Percentiles rank a stretch among this genome's conserved stretches.
Conservation (phyloP, 768 basidiomycete genomes). For the Agrocybe chaxingu region DNA sequence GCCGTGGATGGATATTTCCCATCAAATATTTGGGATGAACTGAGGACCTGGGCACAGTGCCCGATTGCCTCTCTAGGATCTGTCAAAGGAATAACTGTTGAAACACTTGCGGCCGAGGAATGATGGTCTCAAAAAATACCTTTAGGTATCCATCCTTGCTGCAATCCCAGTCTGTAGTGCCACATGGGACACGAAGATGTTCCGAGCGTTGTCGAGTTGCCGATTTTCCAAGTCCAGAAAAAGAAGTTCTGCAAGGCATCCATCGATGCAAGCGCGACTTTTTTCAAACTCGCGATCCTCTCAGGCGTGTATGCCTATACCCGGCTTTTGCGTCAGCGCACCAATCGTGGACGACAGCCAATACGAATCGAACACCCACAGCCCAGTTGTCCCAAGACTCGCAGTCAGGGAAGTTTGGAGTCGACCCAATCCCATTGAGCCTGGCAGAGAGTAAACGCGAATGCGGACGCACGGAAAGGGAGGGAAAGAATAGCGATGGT, state of each 20-base stretch:
- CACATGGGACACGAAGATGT: constrained; percentile 75
- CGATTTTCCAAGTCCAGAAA: constrained; percentile 97
- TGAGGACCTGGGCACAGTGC: constrained; percentile 36
- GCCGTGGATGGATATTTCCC: constrained; percentile 61
- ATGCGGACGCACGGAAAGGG: not conserved
- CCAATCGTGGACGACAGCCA: constrained; percentile 3
- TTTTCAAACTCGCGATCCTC: constrained; percentile 55
- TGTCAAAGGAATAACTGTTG: constrained; percentile 10
- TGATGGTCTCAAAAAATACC: constrained; percentile 33
- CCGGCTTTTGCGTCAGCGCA: constrained; percentile 6
- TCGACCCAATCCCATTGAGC: constrained; percentile 44
- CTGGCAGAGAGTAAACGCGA: constrained; percentile 21
- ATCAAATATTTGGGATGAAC: constrained; percentile 42
- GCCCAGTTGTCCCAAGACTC: constrained; percentile 41
- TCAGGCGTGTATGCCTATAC: constrained; percentile 50
- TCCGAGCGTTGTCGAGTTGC: constrained; percentile 68
- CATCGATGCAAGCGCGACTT: constrained; percentile 79
- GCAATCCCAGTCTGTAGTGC: constrained; percentile 86
- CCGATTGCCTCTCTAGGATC: constrained; percentile 46
- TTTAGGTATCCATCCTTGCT: constrained; percentile 82
- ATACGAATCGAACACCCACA: constrained; percentile 23
- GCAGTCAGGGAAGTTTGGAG: constrained; percentile 32
- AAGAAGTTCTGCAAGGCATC: constrained; percentile 91
- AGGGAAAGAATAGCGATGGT: constrained; percentile 9
- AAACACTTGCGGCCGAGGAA: not conserved